Evolutionary conservation across 345 rosid species (phyloP).

Genomic region (Lepidium didymum): DNA sequence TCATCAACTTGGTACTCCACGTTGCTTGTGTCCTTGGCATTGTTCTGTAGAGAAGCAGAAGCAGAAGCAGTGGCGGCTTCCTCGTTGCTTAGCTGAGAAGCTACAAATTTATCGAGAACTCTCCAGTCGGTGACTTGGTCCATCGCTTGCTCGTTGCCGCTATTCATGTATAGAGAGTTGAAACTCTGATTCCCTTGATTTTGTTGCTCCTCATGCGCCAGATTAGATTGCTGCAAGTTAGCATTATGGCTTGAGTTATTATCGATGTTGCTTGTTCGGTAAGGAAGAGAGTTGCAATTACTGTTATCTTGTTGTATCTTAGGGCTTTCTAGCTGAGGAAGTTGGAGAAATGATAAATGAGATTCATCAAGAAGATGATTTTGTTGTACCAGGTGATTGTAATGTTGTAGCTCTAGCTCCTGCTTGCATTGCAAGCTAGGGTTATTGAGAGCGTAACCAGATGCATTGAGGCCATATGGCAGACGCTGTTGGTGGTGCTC

Average conservation of each 20-base stretch:
- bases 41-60: conserved; percentile 24
- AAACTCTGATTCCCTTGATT: conserved; percentile 42
- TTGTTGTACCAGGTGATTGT: conserved; percentile 36
- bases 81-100: conserved; percentile 90
- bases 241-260: conserved; percentile 33
- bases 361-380: conserved; percentile 39
- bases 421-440: conserved; percentile 58
- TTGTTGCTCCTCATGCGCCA: conserved; percentile 51
- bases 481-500: conserved; percentile 54
- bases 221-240: conserved; percentile 50
- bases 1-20: conserved; percentile 35
- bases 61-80: conserved; percentile 36
- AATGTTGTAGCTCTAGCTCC: conserved; percentile 51
- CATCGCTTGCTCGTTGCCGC: conserved; percentile 43
- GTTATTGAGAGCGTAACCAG: conserved; percentile 33
- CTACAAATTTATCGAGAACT: conserved; percentile 89
- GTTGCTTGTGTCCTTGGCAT: conserved; percentile 20
- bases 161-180: conserved; percentile 40
- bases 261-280: conserved; percentile 33
- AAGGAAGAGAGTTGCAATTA: conserved; percentile 44
- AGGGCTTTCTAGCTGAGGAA: conserved; percentile 81
- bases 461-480: conserved; percentile 28
- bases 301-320: conserved; percentile 49
- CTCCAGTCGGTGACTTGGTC: conserved; percentile 96
- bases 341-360: conserved; percentile 48